These are phyloP conservation scores for Basidiobolus meristosporus DNA, from an alignment of 371 early-diverging fungal species.

Conservation along the genomic window DNA sequence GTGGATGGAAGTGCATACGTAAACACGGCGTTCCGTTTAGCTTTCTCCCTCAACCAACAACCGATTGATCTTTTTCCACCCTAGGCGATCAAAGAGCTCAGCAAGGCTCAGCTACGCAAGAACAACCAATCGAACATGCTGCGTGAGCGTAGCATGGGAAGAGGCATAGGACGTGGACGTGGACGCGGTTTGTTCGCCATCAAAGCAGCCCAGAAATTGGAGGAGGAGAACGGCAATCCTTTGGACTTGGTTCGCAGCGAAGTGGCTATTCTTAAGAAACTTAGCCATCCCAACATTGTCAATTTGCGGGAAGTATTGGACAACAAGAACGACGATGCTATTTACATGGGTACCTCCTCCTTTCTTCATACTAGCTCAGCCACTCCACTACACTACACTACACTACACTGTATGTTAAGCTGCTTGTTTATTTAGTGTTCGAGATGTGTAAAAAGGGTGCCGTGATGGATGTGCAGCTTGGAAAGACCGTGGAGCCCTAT, in stretches of 20 bases:
- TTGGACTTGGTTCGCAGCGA: constrained; percentile 76
- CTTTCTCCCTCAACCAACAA: neutral
- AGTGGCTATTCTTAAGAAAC: constrained; percentile 84
- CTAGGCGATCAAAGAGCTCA: constrained; percentile 83
- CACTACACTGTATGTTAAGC: neutral
- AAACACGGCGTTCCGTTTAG: constrained; percentile 5
- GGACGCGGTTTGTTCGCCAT: constrained; percentile 8
- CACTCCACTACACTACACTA: too few relatives aligned
- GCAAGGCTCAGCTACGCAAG: constrained; percentile 59
- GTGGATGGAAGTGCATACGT: constrained; percentile 30
- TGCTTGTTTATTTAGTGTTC: constrained; percentile 32
- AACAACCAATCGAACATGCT: constrained; percentile 33
- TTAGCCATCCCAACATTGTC: constrained; percentile 75
- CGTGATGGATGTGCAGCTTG: constrained; percentile 43
- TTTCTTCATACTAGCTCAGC: neutral
- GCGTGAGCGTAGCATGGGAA: constrained; percentile 10
- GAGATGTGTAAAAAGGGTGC: constrained; percentile 68
- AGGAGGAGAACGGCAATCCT: constrained; percentile 21
- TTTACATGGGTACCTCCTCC: constrained; percentile 42
- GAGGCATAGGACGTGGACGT: constrained; percentile 18
- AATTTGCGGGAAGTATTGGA: constrained; percentile 83
- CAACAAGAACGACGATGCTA: constrained; percentile 56
- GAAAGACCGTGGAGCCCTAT: constrained; percentile 24
- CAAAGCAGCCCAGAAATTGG: neutral
- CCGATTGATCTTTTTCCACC: neutral